These are phyloP conservation scores for Podosphaera xanthii DNA, from an alignment of 2,329 filamentous ascomycete genomes.

Conservation along the genomic window DNA sequence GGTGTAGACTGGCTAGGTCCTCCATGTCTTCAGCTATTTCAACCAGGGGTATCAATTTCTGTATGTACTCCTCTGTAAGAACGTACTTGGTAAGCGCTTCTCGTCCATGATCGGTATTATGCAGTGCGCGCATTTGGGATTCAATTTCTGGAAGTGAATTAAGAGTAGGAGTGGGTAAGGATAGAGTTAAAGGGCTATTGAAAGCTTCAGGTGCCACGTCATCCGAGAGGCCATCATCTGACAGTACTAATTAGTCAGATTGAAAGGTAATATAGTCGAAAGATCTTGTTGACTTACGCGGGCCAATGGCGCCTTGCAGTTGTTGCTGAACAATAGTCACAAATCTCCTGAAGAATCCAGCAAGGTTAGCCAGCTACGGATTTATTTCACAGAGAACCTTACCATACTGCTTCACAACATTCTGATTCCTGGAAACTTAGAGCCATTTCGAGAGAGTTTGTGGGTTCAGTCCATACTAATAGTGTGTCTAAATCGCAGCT, in stretches of 20 bases:
- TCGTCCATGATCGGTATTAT: constrained; percentile 48
- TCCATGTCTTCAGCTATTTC: constrained; percentile 80
- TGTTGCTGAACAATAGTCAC: constrained; percentile 67
- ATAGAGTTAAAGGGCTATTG: constrained; percentile 44
- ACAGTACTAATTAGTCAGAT: constrained; percentile 1
- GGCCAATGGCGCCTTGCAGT: constrained; percentile 36
- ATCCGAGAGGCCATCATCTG: constrained; percentile 74
- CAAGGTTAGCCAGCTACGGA: not conserved
- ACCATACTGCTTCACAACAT: constrained; percentile 85
- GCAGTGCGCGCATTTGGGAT: constrained; percentile 57
- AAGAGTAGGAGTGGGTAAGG: constrained; percentile 60
- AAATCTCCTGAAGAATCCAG: constrained; percentile 45
- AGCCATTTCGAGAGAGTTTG: constrained; percentile 80
- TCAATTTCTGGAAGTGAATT: constrained; percentile 69
- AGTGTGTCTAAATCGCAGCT: constrained; percentile 48
- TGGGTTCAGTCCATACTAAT: constrained; percentile 87
- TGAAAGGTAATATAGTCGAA: not conserved
- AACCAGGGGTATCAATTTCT: constrained; percentile 67
- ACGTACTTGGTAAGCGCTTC: constrained; percentile 77
- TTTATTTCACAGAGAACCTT: constrained; percentile 13
- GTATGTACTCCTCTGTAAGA: constrained; percentile 65
- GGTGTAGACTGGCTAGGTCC: constrained; percentile 64
- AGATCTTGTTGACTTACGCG: constrained; percentile 26
- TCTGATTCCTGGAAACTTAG: constrained; percentile 95
- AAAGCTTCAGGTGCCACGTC: constrained; percentile 55